phyloP scores from a whole-genome alignment of 306 rosid genomes.

The Abrus pulchellus region DNA sequence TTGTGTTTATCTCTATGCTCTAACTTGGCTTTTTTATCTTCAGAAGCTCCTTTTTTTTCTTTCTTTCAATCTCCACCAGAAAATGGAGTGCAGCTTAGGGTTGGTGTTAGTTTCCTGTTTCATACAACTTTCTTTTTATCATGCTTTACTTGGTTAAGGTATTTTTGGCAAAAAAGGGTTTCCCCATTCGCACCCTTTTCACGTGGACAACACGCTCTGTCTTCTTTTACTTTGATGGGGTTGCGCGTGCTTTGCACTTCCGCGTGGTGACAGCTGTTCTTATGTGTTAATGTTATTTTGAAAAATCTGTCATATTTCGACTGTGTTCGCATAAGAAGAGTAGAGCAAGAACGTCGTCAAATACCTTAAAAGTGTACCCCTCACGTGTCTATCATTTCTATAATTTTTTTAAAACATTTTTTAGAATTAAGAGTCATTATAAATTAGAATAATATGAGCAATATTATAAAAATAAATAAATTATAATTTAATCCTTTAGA shows the following conservation, averaged over 20 bases:
- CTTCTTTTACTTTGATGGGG: rapidly evolving
- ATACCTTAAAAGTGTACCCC: constrained; percentile 49
- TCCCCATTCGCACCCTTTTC: rapidly evolving
- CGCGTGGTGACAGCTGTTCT: constrained; percentile 55
- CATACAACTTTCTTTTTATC: constrained; percentile 54
- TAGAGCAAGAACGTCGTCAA: constrained; percentile 46
- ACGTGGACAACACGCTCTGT: background rate
- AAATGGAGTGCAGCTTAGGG: constrained; percentile 63
- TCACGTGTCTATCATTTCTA: constrained; percentile 49
- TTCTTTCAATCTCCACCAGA: constrained; percentile 47
- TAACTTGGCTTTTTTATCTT: constrained; percentile 32
- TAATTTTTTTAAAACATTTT: too few relatives aligned
- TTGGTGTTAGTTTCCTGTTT: constrained; percentile 68
- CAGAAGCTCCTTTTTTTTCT: constrained; percentile 35
- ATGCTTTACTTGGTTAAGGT: constrained; percentile 14
- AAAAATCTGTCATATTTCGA: constrained; percentile 48
- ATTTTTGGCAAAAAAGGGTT: constrained; percentile 19
- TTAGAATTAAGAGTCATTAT: too few relatives aligned
- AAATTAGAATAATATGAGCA: too few relatives aligned
- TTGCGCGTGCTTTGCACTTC: background rate
- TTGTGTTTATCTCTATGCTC: constrained; percentile 44
- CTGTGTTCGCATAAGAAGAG: constrained; percentile 26
- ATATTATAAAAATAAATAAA: too few relatives aligned
- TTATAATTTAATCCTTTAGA: too few relatives aligned
- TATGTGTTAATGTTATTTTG: background rate